These are phyloP conservation scores for Claviceps sp. DNA, from an alignment of 2,329 filamentous ascomycete genomes.

Conservation along the genomic window DNA sequence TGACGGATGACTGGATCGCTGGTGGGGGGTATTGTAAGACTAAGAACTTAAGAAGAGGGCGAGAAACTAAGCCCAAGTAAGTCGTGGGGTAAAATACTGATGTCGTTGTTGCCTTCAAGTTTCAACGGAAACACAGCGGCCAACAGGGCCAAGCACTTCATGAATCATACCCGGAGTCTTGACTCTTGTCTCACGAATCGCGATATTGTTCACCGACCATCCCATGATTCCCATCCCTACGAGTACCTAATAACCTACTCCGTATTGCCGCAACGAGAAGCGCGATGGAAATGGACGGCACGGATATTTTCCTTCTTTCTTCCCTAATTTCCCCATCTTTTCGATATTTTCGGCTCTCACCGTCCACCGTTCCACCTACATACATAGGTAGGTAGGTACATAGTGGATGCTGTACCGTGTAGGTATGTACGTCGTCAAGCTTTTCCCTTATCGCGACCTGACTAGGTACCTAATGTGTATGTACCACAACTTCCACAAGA, in stretches of 20 bases:
- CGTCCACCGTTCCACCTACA: background rate
- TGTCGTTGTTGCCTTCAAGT: background rate
- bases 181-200: background rate
- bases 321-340: background rate
- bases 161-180: background rate
- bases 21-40: background rate
- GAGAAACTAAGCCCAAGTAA: conserved; percentile 2
- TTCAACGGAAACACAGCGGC: background rate
- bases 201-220: background rate
- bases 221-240: background rate
- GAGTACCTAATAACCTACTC: too few species aligned
- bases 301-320: too few species aligned
- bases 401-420: background rate
- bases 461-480: too few species aligned
- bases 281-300: background rate
- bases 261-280: too few species aligned
- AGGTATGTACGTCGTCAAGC: background rate
- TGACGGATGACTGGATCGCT: conserved; percentile 3
- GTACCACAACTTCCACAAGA: too few species aligned
- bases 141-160: background rate
- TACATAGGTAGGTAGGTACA: too few species aligned
- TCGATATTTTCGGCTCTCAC: background rate
- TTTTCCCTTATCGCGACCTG: background rate
- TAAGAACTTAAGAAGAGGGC: background rate
- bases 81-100: conserved; percentile 1